Conservation (phyloP, 192 early-diverging fungal species). For the Entomortierella parvispora region DNA sequence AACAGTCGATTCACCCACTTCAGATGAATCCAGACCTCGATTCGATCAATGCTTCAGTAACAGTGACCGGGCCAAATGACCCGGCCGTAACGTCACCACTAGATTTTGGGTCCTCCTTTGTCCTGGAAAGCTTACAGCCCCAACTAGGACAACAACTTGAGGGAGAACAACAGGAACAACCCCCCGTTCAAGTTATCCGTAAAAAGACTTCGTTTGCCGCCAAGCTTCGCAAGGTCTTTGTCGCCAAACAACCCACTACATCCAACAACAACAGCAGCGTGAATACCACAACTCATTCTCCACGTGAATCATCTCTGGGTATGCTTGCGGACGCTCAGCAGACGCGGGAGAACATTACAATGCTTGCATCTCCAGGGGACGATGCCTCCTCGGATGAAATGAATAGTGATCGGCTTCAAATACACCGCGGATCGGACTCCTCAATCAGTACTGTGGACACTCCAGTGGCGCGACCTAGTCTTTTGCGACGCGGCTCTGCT, state of each 20-base stretch:
- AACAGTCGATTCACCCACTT: constrained; percentile 43
- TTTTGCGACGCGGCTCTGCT: constrained; percentile 6
- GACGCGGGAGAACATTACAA: constrained; percentile 17
- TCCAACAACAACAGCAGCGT: constrained; percentile 2
- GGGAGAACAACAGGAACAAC: background rate
- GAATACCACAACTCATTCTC: background rate
- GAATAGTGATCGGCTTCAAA: background rate
- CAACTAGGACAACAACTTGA: no score
- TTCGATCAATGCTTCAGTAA: no score
- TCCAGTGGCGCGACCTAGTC: background rate
- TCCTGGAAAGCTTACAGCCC: background rate
- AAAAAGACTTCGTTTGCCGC: constrained; percentile 44
- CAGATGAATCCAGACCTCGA: constrained; percentile 23
- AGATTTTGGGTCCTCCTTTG: no score
- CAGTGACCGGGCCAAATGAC: no score
- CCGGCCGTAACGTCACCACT: background rate
- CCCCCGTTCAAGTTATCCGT: constrained; percentile 2
- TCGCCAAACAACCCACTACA: no score
- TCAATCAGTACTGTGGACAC: constrained; percentile 26
- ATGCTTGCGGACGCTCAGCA: background rate
- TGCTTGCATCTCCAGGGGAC: background rate
- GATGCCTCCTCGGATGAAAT: background rate
- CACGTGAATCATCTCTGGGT: background rate
- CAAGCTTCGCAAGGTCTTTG: constrained; percentile 37
- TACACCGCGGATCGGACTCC: constrained; percentile 38